Base-by-base conservation (phyloP, 73 alveolate species). In the Paramecium caudatum region DNA sequence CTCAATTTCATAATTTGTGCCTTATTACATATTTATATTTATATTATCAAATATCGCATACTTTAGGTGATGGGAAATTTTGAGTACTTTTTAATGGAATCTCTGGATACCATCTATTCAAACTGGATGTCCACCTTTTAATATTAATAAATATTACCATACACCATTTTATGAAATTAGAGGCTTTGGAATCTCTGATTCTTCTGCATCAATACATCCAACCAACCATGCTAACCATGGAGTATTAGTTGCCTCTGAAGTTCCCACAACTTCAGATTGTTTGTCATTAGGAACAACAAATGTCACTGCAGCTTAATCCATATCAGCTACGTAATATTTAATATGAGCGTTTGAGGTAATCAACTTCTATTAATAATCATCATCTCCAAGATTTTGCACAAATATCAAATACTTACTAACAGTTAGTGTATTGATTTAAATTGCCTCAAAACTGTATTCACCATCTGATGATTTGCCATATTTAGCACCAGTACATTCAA, bases 191-290 rank as follows among this genome's bases (percentile, higher is more conserved):
- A 74, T 74, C 43, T 74, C 88, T 34, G 88, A 36, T 74, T 74
- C 30, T 21, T 37, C 21, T 74, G 69, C 37, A 74, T 74, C 88
- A 16, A 74, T 74, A 45, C 88, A 74, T 74, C 70, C 88, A 21
- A 74, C 88, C 32, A 74, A 74, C 88, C 88, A 74, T 16, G 88
- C 88, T 74, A 74, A 37, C 88, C 88, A 74, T 41, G 36, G 69
- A 74, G 69, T 74, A 39, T 37, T 74, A 15, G 16, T 17, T 19
- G 88, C 88, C 7, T 37, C 88, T n/a, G 36, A 39, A 13, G 88
- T 74, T 41, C 88, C 88, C 1, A 74, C 39, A 0, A 27, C 43
- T 41, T 30, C 55, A 15, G 43, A 30, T 41, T 74, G 19, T 74
- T 41, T 27, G 19, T 74, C 88, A 10, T 19, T 41, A 3, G 88